Evolutionary conservation across 2,329 filamentous ascomycete species (phyloP).

Genomic region (Rhynchosporium secalis): DNA sequence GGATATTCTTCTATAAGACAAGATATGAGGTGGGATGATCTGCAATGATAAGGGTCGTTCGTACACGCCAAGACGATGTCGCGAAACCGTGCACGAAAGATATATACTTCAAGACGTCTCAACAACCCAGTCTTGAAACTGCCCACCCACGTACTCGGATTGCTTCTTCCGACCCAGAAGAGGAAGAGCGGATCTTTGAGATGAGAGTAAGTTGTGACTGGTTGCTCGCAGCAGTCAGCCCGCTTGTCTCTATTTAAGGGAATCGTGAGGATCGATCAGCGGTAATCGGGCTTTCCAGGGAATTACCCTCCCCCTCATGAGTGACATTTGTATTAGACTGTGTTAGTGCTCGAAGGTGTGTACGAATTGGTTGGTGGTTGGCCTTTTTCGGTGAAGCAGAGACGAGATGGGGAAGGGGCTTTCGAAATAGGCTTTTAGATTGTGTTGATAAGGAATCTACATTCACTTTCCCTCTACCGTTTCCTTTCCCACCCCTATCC

Average conservation of each 20-base stretch:
- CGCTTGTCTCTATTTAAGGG: constrained; percentile 6
- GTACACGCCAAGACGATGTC: neutral
- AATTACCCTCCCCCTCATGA: neutral
- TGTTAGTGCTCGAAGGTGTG: neutral
- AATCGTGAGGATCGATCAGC: neutral
- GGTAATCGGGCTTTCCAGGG: neutral
- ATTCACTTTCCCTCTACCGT: neutral
- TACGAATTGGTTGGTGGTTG: neutral
- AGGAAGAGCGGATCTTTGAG: too few relatives aligned
- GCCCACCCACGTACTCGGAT: too few relatives aligned
- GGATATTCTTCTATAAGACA: neutral
- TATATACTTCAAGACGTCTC: constrained; percentile 2
- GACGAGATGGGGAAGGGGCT: neutral
- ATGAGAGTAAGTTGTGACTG: too few relatives aligned
- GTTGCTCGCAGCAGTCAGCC: neutral
- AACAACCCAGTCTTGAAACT: constrained; percentile 6
- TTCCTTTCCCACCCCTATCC: neutral
- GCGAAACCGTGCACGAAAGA: constrained; percentile 9
- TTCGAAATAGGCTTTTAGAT: constrained; percentile 11
- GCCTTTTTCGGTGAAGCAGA: neutral
- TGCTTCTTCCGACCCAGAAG: too few relatives aligned
- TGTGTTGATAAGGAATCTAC: neutral
- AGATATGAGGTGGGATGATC: constrained; percentile 6
- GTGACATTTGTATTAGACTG: neutral
- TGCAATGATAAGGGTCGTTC: constrained; percentile 11